These are phyloP conservation scores for Trichophyton verrucosum DNA, from an alignment of 2,329 filamentous ascomycete genomes.

Conservation along the genomic window DNA sequence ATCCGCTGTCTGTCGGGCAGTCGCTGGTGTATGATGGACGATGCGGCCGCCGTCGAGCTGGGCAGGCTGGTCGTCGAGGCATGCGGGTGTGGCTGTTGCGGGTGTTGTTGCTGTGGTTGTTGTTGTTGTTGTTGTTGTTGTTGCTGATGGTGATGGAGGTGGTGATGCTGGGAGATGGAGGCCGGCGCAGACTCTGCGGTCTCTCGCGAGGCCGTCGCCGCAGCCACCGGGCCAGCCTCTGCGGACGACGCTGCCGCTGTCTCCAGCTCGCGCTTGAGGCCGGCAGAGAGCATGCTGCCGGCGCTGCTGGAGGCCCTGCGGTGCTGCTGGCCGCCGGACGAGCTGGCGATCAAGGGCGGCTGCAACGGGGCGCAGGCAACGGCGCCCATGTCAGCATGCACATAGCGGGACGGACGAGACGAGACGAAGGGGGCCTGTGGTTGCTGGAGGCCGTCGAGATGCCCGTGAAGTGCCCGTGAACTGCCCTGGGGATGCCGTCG, in stretches of 20 bases:
- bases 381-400: constrained; percentile 44
- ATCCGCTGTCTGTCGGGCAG: background rate
- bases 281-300: constrained; percentile 13
- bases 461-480: too few relatives aligned
- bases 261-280: background rate
- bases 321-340: background rate
- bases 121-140: background rate
- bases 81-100: background rate
- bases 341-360: constrained; percentile 51
- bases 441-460: too few relatives aligned
- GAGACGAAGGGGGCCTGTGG: background rate
- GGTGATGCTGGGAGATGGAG: background rate
- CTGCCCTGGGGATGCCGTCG: too few relatives aligned
- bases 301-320: constrained; percentile 20
- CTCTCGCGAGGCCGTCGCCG: background rate
- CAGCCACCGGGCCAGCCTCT: background rate
- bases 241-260: background rate
- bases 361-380: constrained; percentile 33
- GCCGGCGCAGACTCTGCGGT: background rate
- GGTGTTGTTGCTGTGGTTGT: background rate
- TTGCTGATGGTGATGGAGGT: background rate
- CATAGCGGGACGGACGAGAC: background rate
- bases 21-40: background rate
- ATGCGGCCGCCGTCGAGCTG: too few relatives aligned
- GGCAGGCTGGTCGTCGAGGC: background rate